Conservation (phyloP, 345 rosid species). For the Clausena lansium region DNA sequence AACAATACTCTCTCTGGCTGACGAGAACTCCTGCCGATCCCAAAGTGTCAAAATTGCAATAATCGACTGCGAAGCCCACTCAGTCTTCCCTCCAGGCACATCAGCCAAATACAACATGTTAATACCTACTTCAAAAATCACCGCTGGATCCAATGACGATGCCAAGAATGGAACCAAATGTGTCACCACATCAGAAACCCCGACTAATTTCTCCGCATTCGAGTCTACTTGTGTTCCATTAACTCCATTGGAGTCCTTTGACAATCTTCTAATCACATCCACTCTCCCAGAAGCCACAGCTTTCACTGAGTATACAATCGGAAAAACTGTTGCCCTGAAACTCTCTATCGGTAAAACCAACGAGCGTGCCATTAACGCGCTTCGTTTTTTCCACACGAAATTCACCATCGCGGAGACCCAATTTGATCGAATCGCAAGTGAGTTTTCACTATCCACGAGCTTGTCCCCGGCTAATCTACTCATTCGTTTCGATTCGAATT, state of each 20-base stretch:
- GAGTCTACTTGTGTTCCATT: conserved; percentile 53
- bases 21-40: conserved; percentile 98
- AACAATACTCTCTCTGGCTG: conserved; percentile 97
- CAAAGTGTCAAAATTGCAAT: conserved; percentile 93
- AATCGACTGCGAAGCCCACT: conserved; percentile 96
- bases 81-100: conserved; percentile 97
- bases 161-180: conserved; percentile 91
- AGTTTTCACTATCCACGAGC: conserved; percentile 92
- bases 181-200: conserved; percentile 81
- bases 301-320: conserved; percentile 81
- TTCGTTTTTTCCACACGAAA: conserved; percentile 78
- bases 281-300: conserved; percentile 86
- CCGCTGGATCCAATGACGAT: conserved; percentile 88
- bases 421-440: conserved; percentile 80
- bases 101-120: conserved; percentile 95
- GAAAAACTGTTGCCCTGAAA: conserved; percentile 81
- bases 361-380: conserved; percentile 80
- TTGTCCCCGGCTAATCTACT: conserved; percentile 93
- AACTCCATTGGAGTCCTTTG: conserved; percentile 48
- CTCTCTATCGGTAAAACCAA: conserved; percentile 83
- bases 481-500: conserved; percentile 90
- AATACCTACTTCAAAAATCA: conserved; percentile 95
- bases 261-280: conserved; percentile 69
- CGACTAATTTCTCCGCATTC: conserved; percentile 81
- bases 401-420: conserved; percentile 92